A percentile compares a stretch with the other conserved stretches of the same genome.
These are phyloP conservation scores for Hypomontagnella monticulosa DNA, from an alignment of 495 filamentous ascomycete species.

Conservation along the genomic window DNA sequence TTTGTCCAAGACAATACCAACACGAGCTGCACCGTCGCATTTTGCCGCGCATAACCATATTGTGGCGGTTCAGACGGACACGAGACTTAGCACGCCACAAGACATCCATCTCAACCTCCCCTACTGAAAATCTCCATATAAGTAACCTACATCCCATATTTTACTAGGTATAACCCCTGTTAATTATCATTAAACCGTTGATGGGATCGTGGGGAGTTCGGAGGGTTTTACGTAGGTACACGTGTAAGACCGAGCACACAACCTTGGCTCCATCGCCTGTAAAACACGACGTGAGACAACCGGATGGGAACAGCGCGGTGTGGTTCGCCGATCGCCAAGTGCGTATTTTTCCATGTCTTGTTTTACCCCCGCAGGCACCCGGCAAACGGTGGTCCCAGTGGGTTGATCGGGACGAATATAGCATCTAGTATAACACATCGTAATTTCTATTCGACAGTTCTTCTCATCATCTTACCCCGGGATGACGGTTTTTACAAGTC, in stretches of 20 bases:
- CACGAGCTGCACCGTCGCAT: slow-evolving; percentile 35
- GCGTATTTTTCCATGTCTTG: slow-evolving; percentile 18
- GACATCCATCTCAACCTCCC: background rate
- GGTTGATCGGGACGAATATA: slow-evolving; percentile 15
- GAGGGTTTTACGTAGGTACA: slow-evolving; percentile 9
- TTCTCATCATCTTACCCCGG: background rate
- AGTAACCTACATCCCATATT: too few species aligned
- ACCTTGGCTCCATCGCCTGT: slow-evolving; percentile 27
- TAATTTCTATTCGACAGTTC: slow-evolving; percentile 13
- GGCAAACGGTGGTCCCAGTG: slow-evolving; percentile 1
- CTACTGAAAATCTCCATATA: slow-evolving; percentile 12
- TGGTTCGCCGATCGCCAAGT: slow-evolving; percentile 38
- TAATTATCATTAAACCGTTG: slow-evolving; percentile 5
- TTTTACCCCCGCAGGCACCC: slow-evolving; percentile 22
- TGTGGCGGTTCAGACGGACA: slow-evolving; percentile 20
- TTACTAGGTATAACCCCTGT: slow-evolving; percentile 12
- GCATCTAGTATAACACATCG: slow-evolving; percentile 16
- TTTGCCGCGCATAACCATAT: slow-evolving; percentile 21
- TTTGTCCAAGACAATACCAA: slow-evolving; percentile 13
- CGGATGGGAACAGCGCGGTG: slow-evolving; percentile 20
- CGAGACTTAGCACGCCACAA: slow-evolving; percentile 14
- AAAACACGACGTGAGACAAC: slow-evolving; percentile 39
- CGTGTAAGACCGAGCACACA: slow-evolving; percentile 9
- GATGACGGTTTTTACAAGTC: slow-evolving; percentile 9
- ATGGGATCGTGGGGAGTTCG: slow-evolving; percentile 8